Base-by-base conservation (phyloP, 768 basidiomycete species). In the Boletus vermiculosoides region DNA sequence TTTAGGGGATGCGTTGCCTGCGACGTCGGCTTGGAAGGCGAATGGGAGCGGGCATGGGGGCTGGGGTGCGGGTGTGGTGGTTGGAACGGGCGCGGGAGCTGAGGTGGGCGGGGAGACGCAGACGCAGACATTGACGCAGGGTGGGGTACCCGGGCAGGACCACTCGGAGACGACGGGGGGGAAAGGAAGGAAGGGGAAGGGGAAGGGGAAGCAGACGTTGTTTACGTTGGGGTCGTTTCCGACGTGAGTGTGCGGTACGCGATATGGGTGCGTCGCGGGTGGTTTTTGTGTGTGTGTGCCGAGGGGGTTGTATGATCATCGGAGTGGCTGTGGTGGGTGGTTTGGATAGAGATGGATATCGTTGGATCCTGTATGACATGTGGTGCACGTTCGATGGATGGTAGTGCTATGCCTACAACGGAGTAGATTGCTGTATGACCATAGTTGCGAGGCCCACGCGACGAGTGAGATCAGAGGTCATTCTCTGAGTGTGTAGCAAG, bases 121-220 rank as follows among this genome's bases (percentile, higher is more conserved):
- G 52, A 18, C 30, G 9, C 48, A 28, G 39, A 30, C 1, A 4
- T 0, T 22, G 31, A 8, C 36, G 6, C 36, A 50, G 7, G 49
- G 12, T 15, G 25, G 25, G 12, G 49, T 50, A 39, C 2, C 11
- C 5, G 49, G 8, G 37, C 51, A 50, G 51, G 61, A 51, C 12
- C 54, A 25, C n/a, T 40, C 5, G 52, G 60, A 53, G 55, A 36
- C 36, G 7, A 58, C 51, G 13, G 61, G 64, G 62, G 67, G 60
- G 0, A 87, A 83, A 63, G 83, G 83, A 34, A 90, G 84, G 78
- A 92, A 90, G 72, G 81, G 83, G 0, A 94, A 92, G 67, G 85
- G 84, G 1, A 92, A 92, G 71, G 83, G 85, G 69, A 93, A 93
- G 74, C 89, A 93, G 78, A 92, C 84, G 10, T 71, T 94, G 61